Evolutionary conservation across 768 basidiomycete species (phyloP), one percentile per base, ranked within the genome.

Genomic region (Coprinopsis cinerea): DNA sequence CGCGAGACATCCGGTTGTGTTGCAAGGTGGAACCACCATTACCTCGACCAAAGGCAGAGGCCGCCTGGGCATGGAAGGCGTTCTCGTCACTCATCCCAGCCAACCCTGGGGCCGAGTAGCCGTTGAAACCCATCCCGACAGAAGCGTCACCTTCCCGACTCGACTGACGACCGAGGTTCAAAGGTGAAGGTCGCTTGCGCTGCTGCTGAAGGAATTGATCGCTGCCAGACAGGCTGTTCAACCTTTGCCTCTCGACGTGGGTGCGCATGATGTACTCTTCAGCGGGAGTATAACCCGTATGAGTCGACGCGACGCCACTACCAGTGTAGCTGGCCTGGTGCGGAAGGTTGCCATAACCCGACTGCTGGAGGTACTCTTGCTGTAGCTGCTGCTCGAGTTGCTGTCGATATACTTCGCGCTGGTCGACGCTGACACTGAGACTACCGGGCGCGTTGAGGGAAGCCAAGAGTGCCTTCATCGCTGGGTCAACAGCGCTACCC

Each of bases 181-280:
- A 58, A 20, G 53, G 51, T 13, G 43, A 34, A 14, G 52, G 46
- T 15, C 47, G 36, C 40, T 49, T 40, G 26, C 44, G 36, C 37
- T 20, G 37, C 39, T 61, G 61, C 20, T 59, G 57, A 17, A 59
- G 44, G 56, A 55, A 49, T 63, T 32, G 36, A 37, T 57, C 47
- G 53, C 70, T 23, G 53, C 59, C 61, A n/a, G 68, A 58, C 25
- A 25, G 7, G 23, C 39, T 25, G 14, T 26, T 20, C 13, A 43
- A 34, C 32, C 34, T 39, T 24, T 52, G 51, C 42, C 44, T 46
- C 51, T 74, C 68, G 2, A 70, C 62, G 64, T 74, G 68, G 64
- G 82, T 53, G 64, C 80, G 82, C 59, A 88, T 75, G 44, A 87
- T 79, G 53, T 78, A 75, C 62, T 83, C 79, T 60, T 88, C 85